Conservation (phyloP, 1,284 basidiomycete species). For the Fomitopsis pinicola region DNA sequence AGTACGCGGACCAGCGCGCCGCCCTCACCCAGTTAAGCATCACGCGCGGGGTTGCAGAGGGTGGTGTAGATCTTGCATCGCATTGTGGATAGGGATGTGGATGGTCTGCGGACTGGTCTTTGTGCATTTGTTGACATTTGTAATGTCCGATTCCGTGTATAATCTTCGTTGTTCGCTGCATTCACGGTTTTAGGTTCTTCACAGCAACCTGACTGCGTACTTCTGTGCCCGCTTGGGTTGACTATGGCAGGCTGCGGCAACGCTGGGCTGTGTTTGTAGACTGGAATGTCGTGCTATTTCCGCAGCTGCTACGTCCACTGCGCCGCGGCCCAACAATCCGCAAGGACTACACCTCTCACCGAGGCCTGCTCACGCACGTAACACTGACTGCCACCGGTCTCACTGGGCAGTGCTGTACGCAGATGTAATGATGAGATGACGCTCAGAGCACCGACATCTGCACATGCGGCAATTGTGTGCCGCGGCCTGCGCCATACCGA, state of each 20-base stretch:
- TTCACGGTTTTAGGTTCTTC: background rate
- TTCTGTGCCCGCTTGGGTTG: background rate
- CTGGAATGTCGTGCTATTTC: no score
- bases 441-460: no score
- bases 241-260: background rate
- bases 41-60: background rate
- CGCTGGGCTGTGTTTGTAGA: no score
- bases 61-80: background rate
- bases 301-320: no score
- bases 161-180: background rate
- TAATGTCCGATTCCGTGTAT: background rate
- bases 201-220: background rate
- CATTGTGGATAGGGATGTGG: background rate
- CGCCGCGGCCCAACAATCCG: no score
- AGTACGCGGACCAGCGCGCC: slow-evolving; percentile 17
- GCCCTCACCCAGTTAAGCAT: slow-evolving; percentile 1
- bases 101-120: background rate
- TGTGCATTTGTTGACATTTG: background rate
- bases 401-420: no score
- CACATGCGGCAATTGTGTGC: no score
- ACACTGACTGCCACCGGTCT: no score
- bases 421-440: no score
- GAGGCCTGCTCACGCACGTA: no score
- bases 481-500: no score
- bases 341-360: no score